Evolutionary conservation across 495 filamentous ascomycete genomes (phyloP).

Genomic region (Neohortaea acidophila): DNA sequence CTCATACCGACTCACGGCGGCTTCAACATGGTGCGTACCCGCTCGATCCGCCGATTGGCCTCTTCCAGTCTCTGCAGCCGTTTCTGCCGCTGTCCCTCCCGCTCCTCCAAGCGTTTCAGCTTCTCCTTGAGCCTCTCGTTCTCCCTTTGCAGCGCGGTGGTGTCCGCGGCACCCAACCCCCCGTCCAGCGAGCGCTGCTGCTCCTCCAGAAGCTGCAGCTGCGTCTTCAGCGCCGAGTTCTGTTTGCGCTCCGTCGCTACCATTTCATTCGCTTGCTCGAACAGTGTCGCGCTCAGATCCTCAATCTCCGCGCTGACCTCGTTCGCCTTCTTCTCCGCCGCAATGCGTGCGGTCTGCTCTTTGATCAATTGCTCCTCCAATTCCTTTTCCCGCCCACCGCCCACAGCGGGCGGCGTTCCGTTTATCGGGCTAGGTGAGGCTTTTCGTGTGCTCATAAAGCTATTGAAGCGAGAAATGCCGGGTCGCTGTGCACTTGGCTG

Average conservation of each 20-base stretch:
- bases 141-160: slow-evolving; percentile 58
- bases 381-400: slow-evolving; percentile 33
- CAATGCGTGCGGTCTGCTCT: slow-evolving; percentile 54
- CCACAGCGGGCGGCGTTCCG: slow-evolving; percentile 15
- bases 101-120: slow-evolving; percentile 45
- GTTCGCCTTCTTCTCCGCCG: slow-evolving; percentile 58
- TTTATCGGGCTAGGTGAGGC: slow-evolving; percentile 12
- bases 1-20: slow-evolving; percentile 20
- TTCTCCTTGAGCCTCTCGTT: slow-evolving; percentile 63
- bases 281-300: slow-evolving; percentile 71
- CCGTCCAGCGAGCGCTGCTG: slow-evolving; percentile 18
- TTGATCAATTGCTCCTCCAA: slow-evolving; percentile 52
- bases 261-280: slow-evolving; percentile 95
- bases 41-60: slow-evolving; percentile 39
- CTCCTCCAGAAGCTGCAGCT: slow-evolving; percentile 53
- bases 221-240: slow-evolving; percentile 61
- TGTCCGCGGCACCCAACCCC: slow-evolving; percentile 51
- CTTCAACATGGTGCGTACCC: slow-evolving; percentile 47
- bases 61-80: slow-evolving; percentile 48
- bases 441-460: slow-evolving; percentile 9
- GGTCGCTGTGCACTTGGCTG: slow-evolving; percentile 8
- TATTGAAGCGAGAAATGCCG: slow-evolving; percentile 9
- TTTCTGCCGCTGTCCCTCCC: slow-evolving; percentile 59
- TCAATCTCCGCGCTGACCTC: slow-evolving; percentile 70
- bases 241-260: slow-evolving; percentile 77